Evolutionary conservation across 352 stramenopile species (phyloP), one percentile per base, ranked within the genome.

Genomic region (Phytophthora podocarpi): DNA sequence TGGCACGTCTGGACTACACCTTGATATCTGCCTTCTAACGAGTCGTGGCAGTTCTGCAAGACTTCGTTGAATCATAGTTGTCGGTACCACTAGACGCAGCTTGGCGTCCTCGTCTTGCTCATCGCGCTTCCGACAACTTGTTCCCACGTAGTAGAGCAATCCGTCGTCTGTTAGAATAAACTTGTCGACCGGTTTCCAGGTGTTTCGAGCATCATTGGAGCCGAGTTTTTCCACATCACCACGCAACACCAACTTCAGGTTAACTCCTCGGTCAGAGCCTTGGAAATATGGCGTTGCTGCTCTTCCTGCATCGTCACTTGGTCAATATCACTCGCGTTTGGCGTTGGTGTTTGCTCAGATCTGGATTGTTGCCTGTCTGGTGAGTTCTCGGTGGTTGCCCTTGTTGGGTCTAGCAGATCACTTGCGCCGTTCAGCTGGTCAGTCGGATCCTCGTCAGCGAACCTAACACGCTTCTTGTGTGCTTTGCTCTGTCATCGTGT

Each of bases 61-160:
- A 59, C 42, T 26, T 66, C 56, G n/a, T 10, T 39, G 24, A 31
- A 55, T 53, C 46, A 64, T 53, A 1, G 55, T 46, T 0, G 43
- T 56, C 5, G 55, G 55, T 5, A 65, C 39, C 12, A 65, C 57
- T 16, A 65, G 32, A 20, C 35, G n/a, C 13, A 35, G 47, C 27
- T 45, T 48, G n/a, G n/a, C n/a, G n/a, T n/a, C n/a, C n/a, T n/a
- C n/a, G n/a, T 6, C 18, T 47, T 24, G n/a, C 34, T 15, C 2
- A 4, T 49, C 10, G 21, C 30, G 3, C 26, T 26, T 2, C 11
- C 45, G 39, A 31, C 8, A 36, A 21, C 31, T 36, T 16, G 30
- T 20, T 13, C 32, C 28, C 4, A 52, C 1, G 37, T 48, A 47
- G 13, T 58, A 48, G 1, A 58, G 32, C 15, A 58, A 30, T 16